Percentiles rank a stretch among this genome's conserved stretches.
These are phyloP conservation scores for Diaporthe sp. DNA, from an alignment of 2,329 filamentous ascomycete species.

Conservation along the genomic window DNA sequence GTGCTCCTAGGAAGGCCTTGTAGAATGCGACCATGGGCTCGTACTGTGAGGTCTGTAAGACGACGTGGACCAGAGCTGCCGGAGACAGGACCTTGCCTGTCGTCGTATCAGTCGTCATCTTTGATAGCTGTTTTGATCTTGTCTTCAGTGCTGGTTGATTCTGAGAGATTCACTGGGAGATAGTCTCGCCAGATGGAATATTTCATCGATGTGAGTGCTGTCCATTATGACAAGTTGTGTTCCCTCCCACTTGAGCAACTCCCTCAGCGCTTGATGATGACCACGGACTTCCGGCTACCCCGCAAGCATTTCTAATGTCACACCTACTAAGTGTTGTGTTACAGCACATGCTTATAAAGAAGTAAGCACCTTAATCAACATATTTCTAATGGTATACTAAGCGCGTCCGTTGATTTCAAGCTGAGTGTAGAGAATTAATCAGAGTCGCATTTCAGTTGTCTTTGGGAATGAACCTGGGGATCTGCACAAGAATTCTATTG, in stretches of 20 bases:
- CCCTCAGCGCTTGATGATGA: background rate
- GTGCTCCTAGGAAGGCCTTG: conserved; percentile 51
- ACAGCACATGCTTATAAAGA: background rate
- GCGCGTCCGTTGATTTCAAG: background rate
- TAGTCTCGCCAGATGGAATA: background rate
- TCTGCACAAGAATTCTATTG: too few relatives aligned
- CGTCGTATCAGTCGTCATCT: background rate
- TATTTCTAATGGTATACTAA: background rate
- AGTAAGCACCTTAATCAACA: background rate
- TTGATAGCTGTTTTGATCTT: background rate
- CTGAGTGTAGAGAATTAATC: too few relatives aligned
- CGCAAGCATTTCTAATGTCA: background rate
- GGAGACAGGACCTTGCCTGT: conserved; percentile 24
- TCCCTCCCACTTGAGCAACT: background rate
- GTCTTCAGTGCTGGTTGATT: background rate
- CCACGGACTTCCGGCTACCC: background rate
- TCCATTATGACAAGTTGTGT: background rate
- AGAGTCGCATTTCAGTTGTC: too few relatives aligned
- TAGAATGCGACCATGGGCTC: conserved; percentile 52
- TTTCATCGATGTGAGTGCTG: background rate
- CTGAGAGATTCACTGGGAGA: too few relatives aligned
- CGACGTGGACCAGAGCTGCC: conserved; percentile 32
- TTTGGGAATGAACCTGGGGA: too few relatives aligned
- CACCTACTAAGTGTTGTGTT: background rate
- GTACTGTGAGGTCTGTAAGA: conserved; percentile 34